Percentiles rank a stretch among this genome's conserved stretches.
Conservation (phyloP, 2,329 filamentous ascomycete genomes). For the Ophiosphaerella herpotricha region DNA sequence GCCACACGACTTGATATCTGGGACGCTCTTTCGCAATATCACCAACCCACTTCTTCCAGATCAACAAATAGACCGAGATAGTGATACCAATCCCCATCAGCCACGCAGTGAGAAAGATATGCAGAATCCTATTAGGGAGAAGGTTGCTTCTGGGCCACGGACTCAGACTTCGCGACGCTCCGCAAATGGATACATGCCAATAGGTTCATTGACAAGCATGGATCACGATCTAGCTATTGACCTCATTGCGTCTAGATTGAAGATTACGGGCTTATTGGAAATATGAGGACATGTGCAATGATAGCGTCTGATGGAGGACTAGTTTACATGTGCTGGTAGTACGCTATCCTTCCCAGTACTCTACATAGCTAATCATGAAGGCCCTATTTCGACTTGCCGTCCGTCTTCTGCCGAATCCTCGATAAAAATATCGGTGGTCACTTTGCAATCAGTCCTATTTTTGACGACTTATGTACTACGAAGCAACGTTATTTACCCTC, state of each 20-base stretch:
- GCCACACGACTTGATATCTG: conserved; percentile 5
- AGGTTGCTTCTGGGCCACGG: conserved; percentile 8
- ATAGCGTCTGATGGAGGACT: conserved; percentile 54
- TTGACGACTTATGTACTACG: conserved; percentile 62
- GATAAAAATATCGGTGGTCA: conserved; percentile 76
- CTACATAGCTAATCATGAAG: conserved; percentile 40
- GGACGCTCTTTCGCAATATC: conserved; percentile 15
- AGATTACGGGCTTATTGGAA: conserved; percentile 79
- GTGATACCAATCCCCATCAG: conserved; percentile 12
- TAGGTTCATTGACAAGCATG: conserved; percentile 1
- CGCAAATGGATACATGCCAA: conserved; percentile 34
- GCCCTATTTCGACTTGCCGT: conserved; percentile 80
- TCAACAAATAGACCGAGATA: conserved; percentile 9
- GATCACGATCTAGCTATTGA: background rate
- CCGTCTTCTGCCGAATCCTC: conserved; percentile 73
- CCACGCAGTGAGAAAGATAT: conserved; percentile 14
- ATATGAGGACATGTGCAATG: conserved; percentile 71
- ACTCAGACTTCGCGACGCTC: conserved; percentile 25
- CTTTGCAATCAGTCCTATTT: conserved; percentile 64
- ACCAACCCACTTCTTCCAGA: conserved; percentile 11
- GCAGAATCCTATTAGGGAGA: conserved; percentile 17
- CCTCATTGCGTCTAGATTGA: conserved; percentile 49
- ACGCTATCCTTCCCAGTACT: background rate
- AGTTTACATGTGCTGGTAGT: conserved; percentile 77
- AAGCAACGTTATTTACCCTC: conserved; percentile 80